These are phyloP conservation scores for Basidiobolus meristosporus DNA, from an alignment of 371 early-diverging fungal genomes.

Conservation along the genomic window DNA sequence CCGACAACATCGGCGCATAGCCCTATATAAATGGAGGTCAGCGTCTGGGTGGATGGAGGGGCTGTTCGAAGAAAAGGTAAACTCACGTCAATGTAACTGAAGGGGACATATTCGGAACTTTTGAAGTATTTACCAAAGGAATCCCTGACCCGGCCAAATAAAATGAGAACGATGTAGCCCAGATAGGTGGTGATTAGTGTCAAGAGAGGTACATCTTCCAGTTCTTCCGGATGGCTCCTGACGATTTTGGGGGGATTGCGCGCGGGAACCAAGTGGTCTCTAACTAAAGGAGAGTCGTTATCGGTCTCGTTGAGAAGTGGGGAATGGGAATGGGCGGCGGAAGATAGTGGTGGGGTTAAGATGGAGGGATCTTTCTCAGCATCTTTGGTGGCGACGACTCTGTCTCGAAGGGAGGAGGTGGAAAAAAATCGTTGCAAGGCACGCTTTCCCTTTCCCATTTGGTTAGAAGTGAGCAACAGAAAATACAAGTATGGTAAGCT, in stretches of 20 bases:
- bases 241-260: no score
- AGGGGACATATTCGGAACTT: constrained; percentile 1
- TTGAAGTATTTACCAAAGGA: constrained; percentile 64
- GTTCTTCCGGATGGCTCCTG: constrained; percentile 2
- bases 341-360: not conserved
- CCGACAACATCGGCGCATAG: constrained; percentile 78
- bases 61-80: not conserved
- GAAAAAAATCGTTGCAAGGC: no score
- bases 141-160: constrained; percentile 84
- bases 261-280: not conserved
- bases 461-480: no score
- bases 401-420: no score
- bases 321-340: constrained; percentile 1
- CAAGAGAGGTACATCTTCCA: constrained; percentile 6
- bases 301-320: constrained; percentile 2
- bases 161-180: constrained; percentile 82
- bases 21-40: constrained; percentile 34
- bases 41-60: not conserved
- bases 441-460: no score
- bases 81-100: constrained; percentile 1
- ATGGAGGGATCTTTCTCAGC: no score
- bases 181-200: constrained; percentile 89
- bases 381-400: no score
- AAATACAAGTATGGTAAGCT: no score
- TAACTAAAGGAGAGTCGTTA: not conserved